Evolutionary conservation across 2,329 filamentous ascomycete species (phyloP).

Genomic region (Neospermospora avenae): DNA sequence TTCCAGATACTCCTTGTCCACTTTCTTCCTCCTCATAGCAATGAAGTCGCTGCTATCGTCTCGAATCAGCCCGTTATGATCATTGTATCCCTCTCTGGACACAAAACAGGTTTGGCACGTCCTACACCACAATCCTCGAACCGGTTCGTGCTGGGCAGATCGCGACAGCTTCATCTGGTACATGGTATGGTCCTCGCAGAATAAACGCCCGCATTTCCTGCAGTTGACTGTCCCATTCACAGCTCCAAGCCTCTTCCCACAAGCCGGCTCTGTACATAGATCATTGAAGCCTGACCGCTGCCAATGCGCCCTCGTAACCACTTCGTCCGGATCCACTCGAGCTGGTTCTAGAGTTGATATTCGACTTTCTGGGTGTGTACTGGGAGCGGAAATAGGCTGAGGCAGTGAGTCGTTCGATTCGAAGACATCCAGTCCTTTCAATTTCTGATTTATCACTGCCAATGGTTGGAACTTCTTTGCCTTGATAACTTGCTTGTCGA

Average conservation of each 20-base stretch:
- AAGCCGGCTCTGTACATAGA: slow-evolving; percentile 81
- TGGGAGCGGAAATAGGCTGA: slow-evolving; percentile 32
- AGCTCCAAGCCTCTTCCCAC: slow-evolving; percentile 73
- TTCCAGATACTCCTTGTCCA: slow-evolving; percentile 84
- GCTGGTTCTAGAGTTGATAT: slow-evolving; percentile 32
- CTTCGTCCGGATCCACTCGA: slow-evolving; percentile 72
- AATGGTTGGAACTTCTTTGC: slow-evolving; percentile 73
- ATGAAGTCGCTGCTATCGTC: slow-evolving; percentile 73
- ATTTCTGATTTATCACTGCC: slow-evolving; percentile 70
- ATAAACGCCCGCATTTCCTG: slow-evolving; percentile 85
- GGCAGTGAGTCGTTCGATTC: slow-evolving; percentile 63
- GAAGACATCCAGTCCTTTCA: slow-evolving; percentile 72
- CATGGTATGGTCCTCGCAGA: slow-evolving; percentile 98
- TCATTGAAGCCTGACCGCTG: slow-evolving; percentile 73
- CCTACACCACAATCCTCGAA: slow-evolving; percentile 86
- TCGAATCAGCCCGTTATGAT: slow-evolving; percentile 68
- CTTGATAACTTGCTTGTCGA: slow-evolving; percentile 71
- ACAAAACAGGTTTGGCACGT: slow-evolving; percentile 99
- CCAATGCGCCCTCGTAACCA: slow-evolving; percentile 88
- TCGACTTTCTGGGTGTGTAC: slow-evolving; percentile 37
- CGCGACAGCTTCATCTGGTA: slow-evolving; percentile 98
- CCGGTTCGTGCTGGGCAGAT: slow-evolving; percentile 83
- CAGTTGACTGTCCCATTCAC: slow-evolving; percentile 88
- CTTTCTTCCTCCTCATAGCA: slow-evolving; percentile 67
- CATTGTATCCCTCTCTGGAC: slow-evolving; percentile 91